Evolutionary conservation across 2,329 filamentous ascomycete species (phyloP), one percentile per base, ranked within the genome.

Genomic region (Pseudofabraea citricarpa): DNA sequence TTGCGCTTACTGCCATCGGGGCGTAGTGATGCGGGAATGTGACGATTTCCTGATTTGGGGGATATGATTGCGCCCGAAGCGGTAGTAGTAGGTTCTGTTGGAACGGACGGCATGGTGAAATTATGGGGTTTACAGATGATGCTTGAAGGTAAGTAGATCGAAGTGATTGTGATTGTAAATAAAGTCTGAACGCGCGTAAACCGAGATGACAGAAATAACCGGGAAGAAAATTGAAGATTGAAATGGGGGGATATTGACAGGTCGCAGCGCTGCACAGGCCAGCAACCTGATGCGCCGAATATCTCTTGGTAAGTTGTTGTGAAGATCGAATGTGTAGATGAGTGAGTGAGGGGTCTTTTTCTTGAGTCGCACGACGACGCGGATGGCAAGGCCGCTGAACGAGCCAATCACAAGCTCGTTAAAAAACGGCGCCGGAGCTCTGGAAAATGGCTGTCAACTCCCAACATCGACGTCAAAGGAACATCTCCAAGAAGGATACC

Each of bases 1-100:
- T 87, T 94, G 44, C 93, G 82, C n/a, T 87, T 87, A 40, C 85
- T 89, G 45, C 93, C 93, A 62, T 98, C 93, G 19, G 93, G 70
- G 43, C 94, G 85, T 33, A 81, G 72, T 1, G 91, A 97, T 33
- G 90, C 79, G 20, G 93, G 93, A 45, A 98, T 97, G 56, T 90
- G 84, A 35, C 90, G 87, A 61, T 90, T 80, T 60, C 93, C 94
- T 22, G 19, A 21, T 22, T 37, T 21, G 15, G 27, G 27, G 54
- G 80, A 87, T 50, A 66, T 64, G 40, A 82, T 77, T 62, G 90
- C 83, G 41, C 84, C 84, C 60, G 91, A 91, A 54, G 87, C 87
- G 31, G 87, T 73, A 40, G 77, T 81, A 44, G 78, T 73, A 29
- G 76, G 68, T n/a, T n/a, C n/a, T 48, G 63, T 60, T 45, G 58